phyloP scores from a whole-genome alignment of 192 early-diverging fungal species.

The Backusella macrospora region DNA sequence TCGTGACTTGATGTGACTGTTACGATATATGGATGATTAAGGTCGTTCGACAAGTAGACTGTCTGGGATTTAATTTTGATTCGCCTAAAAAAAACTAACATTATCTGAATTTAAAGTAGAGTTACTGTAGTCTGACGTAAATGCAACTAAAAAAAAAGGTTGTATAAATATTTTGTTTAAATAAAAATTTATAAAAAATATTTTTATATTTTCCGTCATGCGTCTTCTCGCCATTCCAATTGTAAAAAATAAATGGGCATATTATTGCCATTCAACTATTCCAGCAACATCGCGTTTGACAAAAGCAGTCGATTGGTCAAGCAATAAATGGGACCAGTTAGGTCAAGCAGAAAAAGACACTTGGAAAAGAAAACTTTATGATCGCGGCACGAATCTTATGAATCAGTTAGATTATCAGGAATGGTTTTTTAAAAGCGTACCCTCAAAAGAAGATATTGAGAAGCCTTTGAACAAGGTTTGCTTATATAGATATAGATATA shows the following conservation, averaged over 20 bases:
- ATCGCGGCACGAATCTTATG: conserved; percentile 63
- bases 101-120: no score
- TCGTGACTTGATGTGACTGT: no score
- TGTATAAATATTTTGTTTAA: no score
- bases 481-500: neutral
- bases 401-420: conserved; percentile 74
- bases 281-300: conserved; percentile 48
- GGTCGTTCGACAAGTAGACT: no score
- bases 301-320: conserved; percentile 48
- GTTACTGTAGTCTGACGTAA: no score
- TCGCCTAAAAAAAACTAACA: no score
- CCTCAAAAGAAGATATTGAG: conserved; percentile 51
- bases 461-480: conserved; percentile 21
- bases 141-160: no score
- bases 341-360: conserved; percentile 38
- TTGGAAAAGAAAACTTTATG: conserved; percentile 64
- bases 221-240: conserved; percentile 55
- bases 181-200: no score
- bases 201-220: conserved; percentile 7
- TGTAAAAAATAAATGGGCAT: conserved; percentile 44
- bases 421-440: conserved; percentile 75
- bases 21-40: no score
- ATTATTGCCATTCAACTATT: conserved; percentile 58
- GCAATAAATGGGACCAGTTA: conserved; percentile 58
- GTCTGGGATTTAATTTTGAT: no score